Evolutionary conservation across 352 stramenopile species (phyloP).

Genomic region (Phytophthora pinifolia): DNA sequence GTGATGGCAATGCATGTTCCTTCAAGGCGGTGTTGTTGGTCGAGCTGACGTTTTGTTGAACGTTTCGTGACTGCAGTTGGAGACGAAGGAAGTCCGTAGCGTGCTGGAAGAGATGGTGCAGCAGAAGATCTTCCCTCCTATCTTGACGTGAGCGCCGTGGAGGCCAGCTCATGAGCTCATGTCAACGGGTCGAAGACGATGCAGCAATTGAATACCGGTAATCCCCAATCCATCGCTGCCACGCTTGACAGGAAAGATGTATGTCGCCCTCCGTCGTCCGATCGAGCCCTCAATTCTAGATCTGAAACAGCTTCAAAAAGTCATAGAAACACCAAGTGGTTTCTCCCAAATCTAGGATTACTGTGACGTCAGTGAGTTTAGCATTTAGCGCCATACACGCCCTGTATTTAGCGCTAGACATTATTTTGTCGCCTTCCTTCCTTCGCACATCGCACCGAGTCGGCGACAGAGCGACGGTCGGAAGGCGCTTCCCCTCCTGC

Average conservation of each 20-base stretch:
- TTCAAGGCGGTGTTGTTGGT: background rate
- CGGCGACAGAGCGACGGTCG: conserved; percentile 20
- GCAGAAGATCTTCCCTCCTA: conserved; percentile 80
- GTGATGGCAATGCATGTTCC: background rate
- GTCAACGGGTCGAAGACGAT: conserved; percentile 14
- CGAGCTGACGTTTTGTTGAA: conserved; percentile 14
- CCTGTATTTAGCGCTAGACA: too few species aligned
- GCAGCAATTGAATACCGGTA: too few species aligned
- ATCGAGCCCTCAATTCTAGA: too few species aligned
- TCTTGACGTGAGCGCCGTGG: conserved; percentile 44
- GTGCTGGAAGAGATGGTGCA: conserved; percentile 75
- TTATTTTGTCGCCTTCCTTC: too few species aligned
- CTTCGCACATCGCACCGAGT: too few species aligned
- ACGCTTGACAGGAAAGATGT: background rate
- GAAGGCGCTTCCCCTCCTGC: conserved; percentile 16
- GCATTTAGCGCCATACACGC: too few species aligned
- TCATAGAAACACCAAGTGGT: too few species aligned
- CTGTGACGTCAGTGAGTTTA: conserved; percentile 8
- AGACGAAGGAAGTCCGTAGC: conserved; percentile 52
- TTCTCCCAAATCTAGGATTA: background rate
- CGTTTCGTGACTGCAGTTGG: conserved; percentile 38
- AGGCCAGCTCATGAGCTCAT: background rate
- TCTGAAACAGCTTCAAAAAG: too few species aligned
- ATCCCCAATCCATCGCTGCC: too few species aligned
- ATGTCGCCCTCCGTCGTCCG: too few species aligned